Percentiles rank a stretch among this genome's conserved stretches.
These are phyloP conservation scores for Arthrobotrys sinensis DNA, from an alignment of 2,329 filamentous ascomycete species.

Conservation along the genomic window DNA sequence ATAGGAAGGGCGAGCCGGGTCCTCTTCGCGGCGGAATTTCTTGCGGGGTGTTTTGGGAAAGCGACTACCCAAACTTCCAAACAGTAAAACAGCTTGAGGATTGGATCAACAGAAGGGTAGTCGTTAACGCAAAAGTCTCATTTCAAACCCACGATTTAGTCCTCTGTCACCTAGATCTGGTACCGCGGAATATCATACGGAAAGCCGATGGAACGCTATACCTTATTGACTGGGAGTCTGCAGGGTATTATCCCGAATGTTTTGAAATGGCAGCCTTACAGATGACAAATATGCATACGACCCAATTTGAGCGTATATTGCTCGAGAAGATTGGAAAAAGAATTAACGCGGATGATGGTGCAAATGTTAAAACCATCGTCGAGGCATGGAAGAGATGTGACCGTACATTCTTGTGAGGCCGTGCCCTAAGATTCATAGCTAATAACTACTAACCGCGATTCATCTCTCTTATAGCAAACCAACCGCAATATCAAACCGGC, in stretches of 20 bases:
- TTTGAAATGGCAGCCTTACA: constrained; percentile 12
- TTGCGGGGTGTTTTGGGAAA: not conserved
- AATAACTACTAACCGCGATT: not conserved
- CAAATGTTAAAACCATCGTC: not conserved
- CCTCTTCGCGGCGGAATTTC: constrained; percentile 23
- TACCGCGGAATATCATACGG: constrained; percentile 17
- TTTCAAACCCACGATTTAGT: constrained; percentile 13
- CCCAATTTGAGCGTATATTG: constrained; percentile 11
- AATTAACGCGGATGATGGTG: not conserved
- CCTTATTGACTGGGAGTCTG: constrained; percentile 15
- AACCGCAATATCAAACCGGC: constrained; percentile 1
- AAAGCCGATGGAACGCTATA: constrained; percentile 18
- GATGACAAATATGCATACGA: constrained; percentile 10
- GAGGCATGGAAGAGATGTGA: constrained; percentile 2
- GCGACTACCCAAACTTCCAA: constrained; percentile 26
- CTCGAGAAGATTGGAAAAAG: not conserved
- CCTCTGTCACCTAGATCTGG: constrained; percentile 12
- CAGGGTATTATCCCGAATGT: constrained; percentile 19
- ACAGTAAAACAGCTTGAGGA: not conserved
- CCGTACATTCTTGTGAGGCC: constrained; percentile 6
- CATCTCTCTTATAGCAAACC: not conserved
- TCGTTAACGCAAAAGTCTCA: not conserved
- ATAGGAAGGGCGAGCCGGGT: not conserved
- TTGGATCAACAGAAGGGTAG: constrained; percentile 12
- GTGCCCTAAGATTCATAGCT: not conserved